Conservation (phyloP, 2,329 filamentous ascomycete genomes). For the Aspergillus piperis region DNA sequence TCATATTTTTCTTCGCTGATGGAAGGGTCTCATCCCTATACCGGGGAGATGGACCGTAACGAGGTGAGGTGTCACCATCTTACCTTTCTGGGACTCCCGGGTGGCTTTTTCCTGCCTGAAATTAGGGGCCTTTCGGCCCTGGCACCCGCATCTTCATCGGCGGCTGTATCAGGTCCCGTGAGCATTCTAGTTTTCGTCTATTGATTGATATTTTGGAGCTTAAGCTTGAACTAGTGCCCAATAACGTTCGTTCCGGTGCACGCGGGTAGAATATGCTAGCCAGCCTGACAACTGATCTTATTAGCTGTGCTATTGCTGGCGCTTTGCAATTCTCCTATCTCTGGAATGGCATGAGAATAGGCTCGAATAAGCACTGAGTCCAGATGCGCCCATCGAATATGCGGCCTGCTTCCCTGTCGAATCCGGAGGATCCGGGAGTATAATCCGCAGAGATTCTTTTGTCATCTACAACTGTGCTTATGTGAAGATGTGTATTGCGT, state of each 20-base stretch:
- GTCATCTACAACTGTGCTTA: neutral
- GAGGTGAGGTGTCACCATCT: neutral
- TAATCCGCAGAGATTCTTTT: neutral
- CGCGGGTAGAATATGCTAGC: neutral
- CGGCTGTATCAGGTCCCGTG: conserved; percentile 1
- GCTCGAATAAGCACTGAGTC: neutral
- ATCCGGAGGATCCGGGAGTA: neutral
- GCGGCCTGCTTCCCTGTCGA: neutral
- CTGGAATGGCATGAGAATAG: neutral
- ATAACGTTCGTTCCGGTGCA: neutral
- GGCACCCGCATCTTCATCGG: neutral
- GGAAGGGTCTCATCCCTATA: conserved; percentile 5
- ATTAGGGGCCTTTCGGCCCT: neutral
- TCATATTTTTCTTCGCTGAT: conserved; percentile 11
- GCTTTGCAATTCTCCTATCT: neutral
- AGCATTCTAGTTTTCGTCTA: neutral
- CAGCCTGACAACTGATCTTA: neutral
- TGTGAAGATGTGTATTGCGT: neutral
- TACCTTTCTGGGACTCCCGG: conserved; percentile 1
- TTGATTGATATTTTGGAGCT: conserved; percentile 2
- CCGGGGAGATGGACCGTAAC: conserved; percentile 3
- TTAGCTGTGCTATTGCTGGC: neutral
- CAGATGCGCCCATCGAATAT: neutral
- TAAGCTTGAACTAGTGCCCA: neutral
- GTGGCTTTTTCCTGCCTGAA: neutral